phyloP scores from a whole-genome alignment of 164 flowering plant species.

The Magnolia sinica region DNA sequence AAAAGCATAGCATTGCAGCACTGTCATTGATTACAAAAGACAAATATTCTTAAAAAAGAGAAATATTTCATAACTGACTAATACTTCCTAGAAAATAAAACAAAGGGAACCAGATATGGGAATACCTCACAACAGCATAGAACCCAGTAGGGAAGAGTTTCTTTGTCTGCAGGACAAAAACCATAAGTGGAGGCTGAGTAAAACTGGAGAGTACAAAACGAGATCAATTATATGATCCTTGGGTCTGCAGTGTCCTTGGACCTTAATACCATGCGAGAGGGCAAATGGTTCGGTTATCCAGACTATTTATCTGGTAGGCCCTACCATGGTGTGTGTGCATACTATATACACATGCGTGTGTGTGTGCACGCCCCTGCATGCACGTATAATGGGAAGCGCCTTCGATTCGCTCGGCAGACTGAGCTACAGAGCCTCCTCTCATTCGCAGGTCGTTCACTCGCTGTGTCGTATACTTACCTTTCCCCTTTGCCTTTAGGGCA shows the following conservation, averaged over 20 bases:
- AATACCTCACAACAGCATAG: slow-evolving; percentile 60
- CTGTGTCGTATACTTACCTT: too few species aligned
- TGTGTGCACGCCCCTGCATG: too few species aligned
- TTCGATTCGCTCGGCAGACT: too few species aligned
- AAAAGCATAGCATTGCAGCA: slow-evolving; percentile 88
- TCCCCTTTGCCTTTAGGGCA: too few species aligned
- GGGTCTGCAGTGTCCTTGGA: neutral
- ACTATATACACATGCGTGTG: too few species aligned
- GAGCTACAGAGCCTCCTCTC: too few species aligned
- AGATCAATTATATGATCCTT: neutral
- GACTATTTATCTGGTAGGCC: too few species aligned
- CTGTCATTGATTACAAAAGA: slow-evolving; percentile 32
- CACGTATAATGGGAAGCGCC: too few species aligned
- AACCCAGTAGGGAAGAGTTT: slow-evolving; percentile 70
- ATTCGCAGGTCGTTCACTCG: too few species aligned
- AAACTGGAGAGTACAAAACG: neutral
- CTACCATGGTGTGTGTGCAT: too few species aligned
- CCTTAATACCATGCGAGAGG: neutral
- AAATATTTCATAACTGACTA: neutral
- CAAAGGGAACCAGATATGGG: neutral
- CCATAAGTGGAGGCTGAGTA: neutral
- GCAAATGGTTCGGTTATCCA: too few species aligned
- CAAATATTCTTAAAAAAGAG: neutral
- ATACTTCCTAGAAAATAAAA: neutral
- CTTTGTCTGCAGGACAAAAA: slow-evolving; percentile 55